phyloP scores from a whole-genome alignment of 2,329 filamentous ascomycete genomes.

The Fusarium paranaense region DNA sequence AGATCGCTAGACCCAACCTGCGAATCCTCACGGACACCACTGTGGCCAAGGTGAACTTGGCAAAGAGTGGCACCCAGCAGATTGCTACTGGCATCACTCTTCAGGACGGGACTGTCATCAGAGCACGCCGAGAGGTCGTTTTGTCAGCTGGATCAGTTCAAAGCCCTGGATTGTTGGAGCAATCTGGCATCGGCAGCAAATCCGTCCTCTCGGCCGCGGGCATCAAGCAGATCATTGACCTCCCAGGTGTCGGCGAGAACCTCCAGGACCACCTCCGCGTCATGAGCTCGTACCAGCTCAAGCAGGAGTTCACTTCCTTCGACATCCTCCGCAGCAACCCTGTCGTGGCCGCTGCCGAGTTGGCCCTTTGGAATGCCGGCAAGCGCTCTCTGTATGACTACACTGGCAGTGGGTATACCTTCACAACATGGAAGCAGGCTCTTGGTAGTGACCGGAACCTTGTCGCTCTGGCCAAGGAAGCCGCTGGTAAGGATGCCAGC shows the following conservation, averaged over 20 bases:
- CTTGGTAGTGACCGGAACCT: conserved; percentile 26
- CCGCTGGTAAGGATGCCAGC: conserved; percentile 43
- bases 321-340: conserved; percentile 35
- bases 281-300: conserved; percentile 49
- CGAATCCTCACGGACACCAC: conserved; percentile 34
- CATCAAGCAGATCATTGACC: conserved; percentile 11
- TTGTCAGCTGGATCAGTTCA: conserved; percentile 21
- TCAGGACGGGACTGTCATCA: conserved; percentile 10
- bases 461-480: conserved; percentile 32
- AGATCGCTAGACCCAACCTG: conserved; percentile 55
- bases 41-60: conserved; percentile 33
- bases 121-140: conserved; percentile 16
- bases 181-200: conserved; percentile 18
- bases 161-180: conserved; percentile 22
- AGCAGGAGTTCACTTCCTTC: conserved; percentile 19
- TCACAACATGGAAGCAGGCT: conserved; percentile 38
- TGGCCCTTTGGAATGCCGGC: conserved; percentile 34
- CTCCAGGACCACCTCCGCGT: conserved; percentile 34
- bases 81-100: conserved; percentile 35
- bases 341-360: conserved; percentile 26
- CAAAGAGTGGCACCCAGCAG: conserved; percentile 33
- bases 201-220: conserved; percentile 11
- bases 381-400: conserved; percentile 37
- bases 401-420: conserved; percentile 33
- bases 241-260: conserved; percentile 22